These are phyloP conservation scores for Naganishia albida DNA, from an alignment of 1,284 basidiomycete genomes.

Conservation along the genomic window DNA sequence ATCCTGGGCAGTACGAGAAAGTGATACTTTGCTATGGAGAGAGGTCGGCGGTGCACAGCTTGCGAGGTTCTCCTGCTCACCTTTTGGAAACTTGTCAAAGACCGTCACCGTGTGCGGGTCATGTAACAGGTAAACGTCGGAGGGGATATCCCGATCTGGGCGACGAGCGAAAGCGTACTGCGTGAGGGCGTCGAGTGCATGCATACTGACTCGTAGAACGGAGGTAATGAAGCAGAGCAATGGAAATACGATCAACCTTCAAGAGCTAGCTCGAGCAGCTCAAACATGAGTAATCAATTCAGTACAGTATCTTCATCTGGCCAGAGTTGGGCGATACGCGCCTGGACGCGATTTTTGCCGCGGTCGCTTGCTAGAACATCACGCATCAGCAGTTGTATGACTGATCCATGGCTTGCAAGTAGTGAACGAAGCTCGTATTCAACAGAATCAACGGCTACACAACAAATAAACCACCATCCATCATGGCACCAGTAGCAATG, in stretches of 20 bases:
- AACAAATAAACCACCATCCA: conserved; percentile 8
- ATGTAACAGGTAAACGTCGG: conserved; percentile 65
- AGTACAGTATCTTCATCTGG: neutral
- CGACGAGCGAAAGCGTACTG: conserved; percentile 62
- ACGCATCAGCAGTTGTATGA: conserved; percentile 8
- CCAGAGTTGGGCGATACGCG: conserved; percentile 8
- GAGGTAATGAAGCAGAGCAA: too few relatives aligned
- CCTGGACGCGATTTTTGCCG: neutral
- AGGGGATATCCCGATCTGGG: conserved; percentile 60
- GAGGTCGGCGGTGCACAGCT: neutral
- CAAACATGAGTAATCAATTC: neutral
- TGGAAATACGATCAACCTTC: too few relatives aligned
- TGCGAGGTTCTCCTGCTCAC: conserved; percentile 2
- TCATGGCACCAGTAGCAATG: conserved; percentile 20
- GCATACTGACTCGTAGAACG: neutral
- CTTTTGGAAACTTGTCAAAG: conserved; percentile 81
- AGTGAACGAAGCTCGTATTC: neutral
- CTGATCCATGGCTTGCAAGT: too few relatives aligned
- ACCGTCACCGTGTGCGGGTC: conserved; percentile 68
- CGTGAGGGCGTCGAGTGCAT: conserved; percentile 60
- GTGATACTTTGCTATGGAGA: conserved; percentile 65
- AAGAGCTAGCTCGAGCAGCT: neutral
- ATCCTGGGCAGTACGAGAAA: conserved; percentile 72
- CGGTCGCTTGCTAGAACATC: conserved; percentile 9
- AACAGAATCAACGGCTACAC: neutral